phyloP scores from a whole-genome alignment of 148 eudicot genomes.

The Chenopodium formosanum region DNA sequence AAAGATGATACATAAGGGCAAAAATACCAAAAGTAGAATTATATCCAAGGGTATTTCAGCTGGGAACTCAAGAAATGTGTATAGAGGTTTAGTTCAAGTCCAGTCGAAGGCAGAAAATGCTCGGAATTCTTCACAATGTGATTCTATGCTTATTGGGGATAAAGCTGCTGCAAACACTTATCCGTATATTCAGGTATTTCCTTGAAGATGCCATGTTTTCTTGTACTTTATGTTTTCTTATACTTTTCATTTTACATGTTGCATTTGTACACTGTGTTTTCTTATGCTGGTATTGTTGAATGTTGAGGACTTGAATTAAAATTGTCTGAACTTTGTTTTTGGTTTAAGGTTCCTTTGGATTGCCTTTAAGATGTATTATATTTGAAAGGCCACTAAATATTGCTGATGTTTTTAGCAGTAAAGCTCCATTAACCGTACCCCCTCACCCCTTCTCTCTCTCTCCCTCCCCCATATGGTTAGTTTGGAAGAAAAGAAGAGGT shows the following conservation, averaged over 20 bases:
- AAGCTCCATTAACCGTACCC: neutral
- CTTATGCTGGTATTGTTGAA: neutral
- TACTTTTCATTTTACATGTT: neutral
- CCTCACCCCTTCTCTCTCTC: neutral
- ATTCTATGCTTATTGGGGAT: slow-evolving; percentile 95
- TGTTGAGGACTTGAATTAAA: neutral
- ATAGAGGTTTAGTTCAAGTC: slow-evolving; percentile 92
- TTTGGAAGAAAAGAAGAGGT: neutral
- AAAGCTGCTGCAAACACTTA: slow-evolving; percentile 91
- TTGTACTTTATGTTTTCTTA: neutral
- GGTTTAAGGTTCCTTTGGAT: neutral
- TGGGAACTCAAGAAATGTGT: slow-evolving; percentile 79
- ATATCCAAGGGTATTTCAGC: slow-evolving; percentile 95
- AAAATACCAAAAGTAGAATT: slow-evolving; percentile 82
- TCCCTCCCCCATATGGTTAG: too few relatives aligned
- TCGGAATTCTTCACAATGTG: slow-evolving; percentile 84
- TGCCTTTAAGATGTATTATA: neutral
- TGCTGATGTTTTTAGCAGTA: neutral
- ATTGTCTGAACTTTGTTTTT: neutral
- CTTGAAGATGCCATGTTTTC: neutral
- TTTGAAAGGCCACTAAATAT: neutral
- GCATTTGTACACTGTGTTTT: neutral
- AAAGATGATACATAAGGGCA: slow-evolving; percentile 97
- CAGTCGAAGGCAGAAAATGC: slow-evolving; percentile 78
- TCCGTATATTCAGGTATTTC: slow-evolving; percentile 82